Conservation (phyloP, 257 asterid genomes). For the Rubia yunnanensis region DNA sequence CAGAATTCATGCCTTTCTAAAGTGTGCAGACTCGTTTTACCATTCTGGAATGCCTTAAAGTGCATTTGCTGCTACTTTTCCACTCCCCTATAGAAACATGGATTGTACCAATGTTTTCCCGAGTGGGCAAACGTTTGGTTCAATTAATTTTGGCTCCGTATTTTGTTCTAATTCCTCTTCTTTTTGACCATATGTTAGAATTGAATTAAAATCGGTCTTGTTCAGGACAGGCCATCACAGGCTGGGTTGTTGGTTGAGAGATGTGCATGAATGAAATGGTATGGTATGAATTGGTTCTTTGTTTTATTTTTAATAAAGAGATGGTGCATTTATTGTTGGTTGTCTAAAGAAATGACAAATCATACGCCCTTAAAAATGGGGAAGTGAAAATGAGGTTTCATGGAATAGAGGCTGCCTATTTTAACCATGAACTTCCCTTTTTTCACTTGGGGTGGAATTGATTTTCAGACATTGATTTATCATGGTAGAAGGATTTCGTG, state of each 20-base stretch:
- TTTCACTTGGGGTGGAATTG: not conserved
- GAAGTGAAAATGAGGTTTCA: not conserved
- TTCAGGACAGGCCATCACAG: not conserved
- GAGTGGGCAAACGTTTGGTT: conserved; percentile 21
- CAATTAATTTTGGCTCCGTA: conserved; percentile 3
- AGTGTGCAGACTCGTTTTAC: conserved; percentile 32
- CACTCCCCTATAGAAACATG: conserved; percentile 4
- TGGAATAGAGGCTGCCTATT: not conserved
- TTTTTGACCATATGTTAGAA: not conserved
- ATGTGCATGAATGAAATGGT: conserved; percentile 6
- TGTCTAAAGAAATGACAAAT: not conserved
- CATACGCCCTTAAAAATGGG: not conserved
- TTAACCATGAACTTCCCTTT: not conserved
- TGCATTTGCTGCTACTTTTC: conserved; percentile 12
- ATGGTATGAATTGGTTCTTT: not conserved
- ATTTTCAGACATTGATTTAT: not conserved
- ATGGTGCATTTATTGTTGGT: conserved; percentile 3
- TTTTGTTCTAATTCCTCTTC: conserved; percentile 3
- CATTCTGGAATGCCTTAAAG: conserved; percentile 27
- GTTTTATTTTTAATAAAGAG: not conserved
- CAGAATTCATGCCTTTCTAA: conserved; percentile 23
- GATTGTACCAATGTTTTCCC: conserved; percentile 25
- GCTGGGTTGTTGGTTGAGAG: conserved; percentile 8
- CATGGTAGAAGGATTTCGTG: not conserved
- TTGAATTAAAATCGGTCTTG: not conserved